Percentiles rank a stretch among this genome's conserved stretches.
phyloP scores from a whole-genome alignment of 2,329 filamentous ascomycete species.

The Trichocomaceae sp. region DNA sequence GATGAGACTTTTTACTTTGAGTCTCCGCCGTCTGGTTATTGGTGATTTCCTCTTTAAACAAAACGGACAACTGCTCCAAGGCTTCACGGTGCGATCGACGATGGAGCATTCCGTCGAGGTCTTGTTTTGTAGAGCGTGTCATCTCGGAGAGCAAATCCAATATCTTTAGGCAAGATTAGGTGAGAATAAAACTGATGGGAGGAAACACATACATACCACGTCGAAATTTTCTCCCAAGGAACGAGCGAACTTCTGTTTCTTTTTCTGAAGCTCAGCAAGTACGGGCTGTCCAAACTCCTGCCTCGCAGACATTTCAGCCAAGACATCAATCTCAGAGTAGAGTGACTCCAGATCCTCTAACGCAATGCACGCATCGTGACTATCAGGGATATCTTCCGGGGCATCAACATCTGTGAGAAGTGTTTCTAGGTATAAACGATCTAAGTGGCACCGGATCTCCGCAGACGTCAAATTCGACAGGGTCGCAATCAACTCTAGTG shows the following conservation, averaged over 20 bases:
- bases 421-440: constrained; percentile 34
- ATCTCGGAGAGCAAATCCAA: constrained; percentile 29
- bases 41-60: constrained; percentile 28
- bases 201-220: constrained; percentile 23
- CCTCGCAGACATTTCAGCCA: constrained; percentile 38
- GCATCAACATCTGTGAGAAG: constrained; percentile 13
- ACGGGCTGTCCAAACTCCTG: constrained; percentile 39
- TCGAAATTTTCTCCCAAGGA: constrained; percentile 30
- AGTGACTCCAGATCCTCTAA: constrained; percentile 34
- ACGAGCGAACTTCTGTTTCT: constrained; percentile 24
- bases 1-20: constrained; percentile 16
- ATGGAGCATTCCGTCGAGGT: constrained; percentile 24
- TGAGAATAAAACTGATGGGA: background rate
- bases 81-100: constrained; percentile 31
- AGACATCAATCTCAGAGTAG: constrained; percentile 34
- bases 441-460: constrained; percentile 34
- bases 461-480: constrained; percentile 30
- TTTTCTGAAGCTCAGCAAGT: constrained; percentile 28
- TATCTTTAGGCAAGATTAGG: constrained; percentile 20
- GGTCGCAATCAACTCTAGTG: constrained; percentile 22
- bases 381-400: constrained; percentile 11
- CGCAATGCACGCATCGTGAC: constrained; percentile 16
- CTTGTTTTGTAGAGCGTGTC: constrained; percentile 25
- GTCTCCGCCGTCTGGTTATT: constrained; percentile 16
- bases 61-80: constrained; percentile 25